Percentiles rank a stretch among this genome's conserved stretches.
These are phyloP conservation scores for Suillus fuscotomentosus DNA, from an alignment of 768 basidiomycete genomes.

Conservation along the genomic window DNA sequence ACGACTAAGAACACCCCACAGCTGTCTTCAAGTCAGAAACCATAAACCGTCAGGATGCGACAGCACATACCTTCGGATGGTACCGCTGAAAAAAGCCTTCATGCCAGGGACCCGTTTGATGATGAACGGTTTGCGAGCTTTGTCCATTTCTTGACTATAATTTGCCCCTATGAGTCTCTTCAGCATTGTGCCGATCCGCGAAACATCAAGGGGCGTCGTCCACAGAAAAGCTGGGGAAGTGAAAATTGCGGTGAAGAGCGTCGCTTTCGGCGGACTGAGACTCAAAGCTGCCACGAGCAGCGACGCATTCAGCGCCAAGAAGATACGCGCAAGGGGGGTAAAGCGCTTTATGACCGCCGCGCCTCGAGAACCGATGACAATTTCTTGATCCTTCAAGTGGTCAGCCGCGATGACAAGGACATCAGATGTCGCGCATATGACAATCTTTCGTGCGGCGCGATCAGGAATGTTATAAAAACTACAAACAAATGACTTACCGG, in stretches of 20 bases:
- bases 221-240: background rate
- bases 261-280: background rate
- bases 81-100: background rate
- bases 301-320: background rate
- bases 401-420: background rate
- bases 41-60: background rate
- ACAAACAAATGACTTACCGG: background rate
- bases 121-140: background rate
- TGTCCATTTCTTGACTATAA: background rate
- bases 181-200: background rate
- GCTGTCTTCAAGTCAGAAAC: background rate
- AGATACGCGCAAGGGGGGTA: background rate
- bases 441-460: background rate
- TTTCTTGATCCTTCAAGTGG: background rate
- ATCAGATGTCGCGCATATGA: background rate
- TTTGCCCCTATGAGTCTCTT: background rate
- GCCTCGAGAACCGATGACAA: background rate
- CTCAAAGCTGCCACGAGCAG: background rate
- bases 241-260: background rate
- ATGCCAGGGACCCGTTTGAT: background rate
- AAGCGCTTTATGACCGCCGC: background rate
- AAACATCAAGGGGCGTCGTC: background rate
- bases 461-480: background rate
- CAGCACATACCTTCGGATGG: background rate
- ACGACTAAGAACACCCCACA: no score